phyloP scores from a whole-genome alignment of 1,284 basidiomycete species.

The Amylostereum areolatum region DNA sequence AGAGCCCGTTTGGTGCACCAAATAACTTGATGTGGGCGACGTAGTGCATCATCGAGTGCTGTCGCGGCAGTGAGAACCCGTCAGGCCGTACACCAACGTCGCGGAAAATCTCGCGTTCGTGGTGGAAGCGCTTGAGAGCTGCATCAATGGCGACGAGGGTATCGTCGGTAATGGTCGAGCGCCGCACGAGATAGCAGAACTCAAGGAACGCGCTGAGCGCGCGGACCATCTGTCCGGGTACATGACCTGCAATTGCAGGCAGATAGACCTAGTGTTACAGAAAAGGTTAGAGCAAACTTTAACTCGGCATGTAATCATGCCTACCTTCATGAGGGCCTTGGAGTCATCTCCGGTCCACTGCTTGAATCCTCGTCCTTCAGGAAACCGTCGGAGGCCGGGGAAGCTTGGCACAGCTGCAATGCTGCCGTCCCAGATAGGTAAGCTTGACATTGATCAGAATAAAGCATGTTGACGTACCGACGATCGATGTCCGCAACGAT shows the following conservation, averaged over 20 bases:
- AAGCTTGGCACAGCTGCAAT: constrained; percentile 8
- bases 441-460: background rate
- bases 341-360: constrained; percentile 16
- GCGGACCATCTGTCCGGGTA: constrained; percentile 13
- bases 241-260: constrained; percentile 12
- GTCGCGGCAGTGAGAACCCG: constrained; percentile 15
- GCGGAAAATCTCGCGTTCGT: constrained; percentile 10
- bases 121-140: constrained; percentile 8
- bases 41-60: constrained; percentile 17
- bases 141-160: constrained; percentile 4
- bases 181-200: constrained; percentile 16
- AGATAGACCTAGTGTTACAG: constrained; percentile 22
- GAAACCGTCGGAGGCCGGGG: constrained; percentile 11
- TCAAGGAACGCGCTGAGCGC: constrained; percentile 13
- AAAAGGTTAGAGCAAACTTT: too few relatives aligned
- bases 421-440: background rate
- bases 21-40: constrained; percentile 8
- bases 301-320: too few relatives aligned
- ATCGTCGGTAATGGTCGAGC: background rate
- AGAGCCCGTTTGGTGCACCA: constrained; percentile 19
- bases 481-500: constrained; percentile 28
- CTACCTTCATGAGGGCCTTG: constrained; percentile 8
- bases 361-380: constrained; percentile 11
- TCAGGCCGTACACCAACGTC: constrained; percentile 9
- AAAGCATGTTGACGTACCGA: constrained; percentile 16